Conservation (phyloP, 23 red algal species). For the Gracilaria domingensis region DNA sequence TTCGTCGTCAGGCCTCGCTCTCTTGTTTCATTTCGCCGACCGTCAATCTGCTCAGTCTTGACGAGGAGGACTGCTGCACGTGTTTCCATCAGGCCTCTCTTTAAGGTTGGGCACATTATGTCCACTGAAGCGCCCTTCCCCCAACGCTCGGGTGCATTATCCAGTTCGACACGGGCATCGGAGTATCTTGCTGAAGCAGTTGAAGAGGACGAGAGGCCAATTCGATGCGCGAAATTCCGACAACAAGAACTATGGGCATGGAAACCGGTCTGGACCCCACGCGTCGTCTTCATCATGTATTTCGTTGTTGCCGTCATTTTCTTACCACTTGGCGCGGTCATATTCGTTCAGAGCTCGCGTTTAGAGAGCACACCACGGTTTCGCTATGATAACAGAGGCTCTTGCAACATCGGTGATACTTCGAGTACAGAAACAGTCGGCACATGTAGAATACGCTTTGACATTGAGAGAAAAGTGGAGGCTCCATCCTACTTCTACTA, state of each 20-base stretch:
- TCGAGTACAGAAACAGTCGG: background rate
- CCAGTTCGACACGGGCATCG: constrained; percentile 2
- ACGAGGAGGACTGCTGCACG: background rate
- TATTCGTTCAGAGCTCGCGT: constrained; percentile 57
- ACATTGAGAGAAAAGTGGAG: constrained; percentile 38
- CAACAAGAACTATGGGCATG: constrained; percentile 88
- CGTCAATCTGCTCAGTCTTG: background rate
- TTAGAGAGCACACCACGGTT: constrained; percentile 43
- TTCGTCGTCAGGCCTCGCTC: background rate
- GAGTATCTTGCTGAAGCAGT: constrained; percentile 5
- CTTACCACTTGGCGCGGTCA: constrained; percentile 71
- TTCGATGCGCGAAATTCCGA: constrained; percentile 70
- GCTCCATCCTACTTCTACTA: constrained; percentile 84
- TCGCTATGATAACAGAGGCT: constrained; percentile 68
- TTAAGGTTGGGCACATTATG: background rate
- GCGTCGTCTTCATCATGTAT: constrained; percentile 79
- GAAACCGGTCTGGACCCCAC: constrained; percentile 78
- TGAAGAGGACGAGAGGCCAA: constrained; percentile 8
- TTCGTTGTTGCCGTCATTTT: constrained; percentile 60
- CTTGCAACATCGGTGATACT: constrained; percentile 62
- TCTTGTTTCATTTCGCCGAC: background rate
- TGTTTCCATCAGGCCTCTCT: background rate
- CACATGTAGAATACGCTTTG: constrained; percentile 47
- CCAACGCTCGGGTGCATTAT: background rate
- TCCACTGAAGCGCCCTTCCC: constrained; percentile 1